A percentile compares a stretch with the other conserved stretches of the same genome.
Conservation (phyloP, 2,329 filamentous ascomycete species). For the Fusarium lateritium region DNA sequence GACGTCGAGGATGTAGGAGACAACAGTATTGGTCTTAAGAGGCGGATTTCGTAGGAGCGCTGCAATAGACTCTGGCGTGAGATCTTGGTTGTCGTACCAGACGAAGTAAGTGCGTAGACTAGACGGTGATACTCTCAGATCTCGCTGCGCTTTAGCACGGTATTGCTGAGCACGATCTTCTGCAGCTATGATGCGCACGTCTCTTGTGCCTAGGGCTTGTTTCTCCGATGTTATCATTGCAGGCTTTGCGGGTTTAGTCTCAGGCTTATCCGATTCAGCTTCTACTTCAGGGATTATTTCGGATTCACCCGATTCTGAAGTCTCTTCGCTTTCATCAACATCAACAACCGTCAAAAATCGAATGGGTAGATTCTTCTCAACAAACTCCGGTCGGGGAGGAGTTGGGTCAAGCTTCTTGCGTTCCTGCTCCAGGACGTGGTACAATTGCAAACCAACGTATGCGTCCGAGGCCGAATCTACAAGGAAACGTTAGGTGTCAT, state of each 20-base stretch:
- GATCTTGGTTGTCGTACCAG: conserved; percentile 69
- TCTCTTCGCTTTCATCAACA: conserved; percentile 52
- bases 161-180: conserved; percentile 58
- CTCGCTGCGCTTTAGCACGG: conserved; percentile 48
- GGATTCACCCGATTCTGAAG: conserved; percentile 47
- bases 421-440: conserved; percentile 77
- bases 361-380: conserved; percentile 77
- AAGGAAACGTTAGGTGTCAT: conserved; percentile 13
- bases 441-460: conserved; percentile 84
- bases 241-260: conserved; percentile 6
- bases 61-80: conserved; percentile 66
- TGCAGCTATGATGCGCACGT: conserved; percentile 61
- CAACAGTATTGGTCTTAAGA: conserved; percentile 68
- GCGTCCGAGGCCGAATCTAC: conserved; percentile 85
- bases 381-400: conserved; percentile 78
- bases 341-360: conserved; percentile 57
- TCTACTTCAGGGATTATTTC: conserved; percentile 32
- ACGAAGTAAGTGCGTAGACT: conserved; percentile 73
- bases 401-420: conserved; percentile 76
- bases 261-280: conserved; percentile 2
- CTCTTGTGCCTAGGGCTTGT: conserved; percentile 38
- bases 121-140: conserved; percentile 48
- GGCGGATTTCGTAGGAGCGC: conserved; percentile 72
- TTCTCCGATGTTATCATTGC: not conserved
- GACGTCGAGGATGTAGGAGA: conserved; percentile 71